These are phyloP conservation scores for Acacia pycnantha DNA, from an alignment of 331 rosid genomes.

Conservation along the genomic window DNA sequence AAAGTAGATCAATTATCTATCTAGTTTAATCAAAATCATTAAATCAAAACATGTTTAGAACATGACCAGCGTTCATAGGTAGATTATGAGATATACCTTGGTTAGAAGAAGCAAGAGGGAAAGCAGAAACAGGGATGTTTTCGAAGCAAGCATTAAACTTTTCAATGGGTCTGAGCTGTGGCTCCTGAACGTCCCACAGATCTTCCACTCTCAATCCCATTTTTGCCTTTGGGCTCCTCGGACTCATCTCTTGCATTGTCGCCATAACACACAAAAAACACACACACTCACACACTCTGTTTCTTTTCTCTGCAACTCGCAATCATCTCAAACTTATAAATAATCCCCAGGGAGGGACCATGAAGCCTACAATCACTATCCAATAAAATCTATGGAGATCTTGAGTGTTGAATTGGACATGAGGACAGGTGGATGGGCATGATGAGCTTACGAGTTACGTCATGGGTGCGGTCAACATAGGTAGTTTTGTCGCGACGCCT, in stretches of 20 bases:
- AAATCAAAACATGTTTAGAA: not conserved
- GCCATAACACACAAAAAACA: slow-evolving; percentile 4
- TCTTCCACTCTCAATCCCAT: slow-evolving; percentile 82
- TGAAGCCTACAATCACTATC: not conserved
- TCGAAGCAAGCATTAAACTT: slow-evolving; percentile 95
- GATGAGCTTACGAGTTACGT: not conserved
- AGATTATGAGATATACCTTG: slow-evolving; percentile 45
- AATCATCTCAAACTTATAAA: slow-evolving; percentile 21
- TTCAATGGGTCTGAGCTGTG: slow-evolving; percentile 81
- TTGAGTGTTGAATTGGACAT: not conserved
- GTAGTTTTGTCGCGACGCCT: not conserved
- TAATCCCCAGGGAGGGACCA: not conserved
- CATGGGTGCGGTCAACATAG: not conserved
- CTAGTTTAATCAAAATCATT: slow-evolving; percentile 1
- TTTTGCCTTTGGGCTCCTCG: slow-evolving; percentile 82
- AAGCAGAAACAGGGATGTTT: slow-evolving; percentile 85
- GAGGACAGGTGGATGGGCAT: slow-evolving; percentile 28
- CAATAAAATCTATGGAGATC: not conserved
- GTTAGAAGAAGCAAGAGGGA: slow-evolving; percentile 62
- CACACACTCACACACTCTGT: not conserved
- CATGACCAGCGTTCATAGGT: not conserved
- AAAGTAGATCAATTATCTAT: not conserved
- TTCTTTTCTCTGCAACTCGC: not conserved
- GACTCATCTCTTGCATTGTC: slow-evolving; percentile 26
- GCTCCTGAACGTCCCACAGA: slow-evolving; percentile 77